Evolutionary conservation across 169 alveolate genomes (phyloP), one percentile per base, ranked within the genome.

Genomic region (Neospora caninum): DNA sequence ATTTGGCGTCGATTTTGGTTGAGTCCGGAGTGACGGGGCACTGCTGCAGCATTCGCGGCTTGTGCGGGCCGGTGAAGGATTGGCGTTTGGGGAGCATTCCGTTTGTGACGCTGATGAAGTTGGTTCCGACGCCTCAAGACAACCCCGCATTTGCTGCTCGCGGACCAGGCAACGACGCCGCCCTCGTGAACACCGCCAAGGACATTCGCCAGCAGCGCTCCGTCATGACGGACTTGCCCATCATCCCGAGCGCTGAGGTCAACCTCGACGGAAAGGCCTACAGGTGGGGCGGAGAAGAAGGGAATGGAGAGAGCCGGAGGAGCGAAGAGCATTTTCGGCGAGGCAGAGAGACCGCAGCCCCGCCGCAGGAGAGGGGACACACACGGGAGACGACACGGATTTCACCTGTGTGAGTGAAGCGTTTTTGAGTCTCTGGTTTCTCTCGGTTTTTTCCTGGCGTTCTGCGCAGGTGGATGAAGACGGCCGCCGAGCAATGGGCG

Each of bases 51-150:
- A 98, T 99, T 54, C 97, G 99, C 94, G 99, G 99, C 34, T 94
- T 98, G 49, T 98, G 99, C 83, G 98, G 98, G 6, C 96, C 97
- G 36, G 98, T 98, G 6, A 94, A 97, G 36, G 98, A 98, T 80
- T 99, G 99, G 99, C 97, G 98, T 95, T 93, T 99, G 95, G 99
- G 98, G 80, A 99, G 99, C 31, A 97, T 98, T 88, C 99, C 99
- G 22, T 96, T 98, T 88, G 97, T 97, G 53, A 95, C 98, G 41
- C 94, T 98, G 93, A 97, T 98, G 98, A 96, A 94, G 92, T 96
- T 98, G 54, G 97, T 97, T 49, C 98, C 98, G 27, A 94, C 95
- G 87, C 91, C 91, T 42, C 92, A 94, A 93, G 93, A 96, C 53
- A 91, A 91, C 43, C 78, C 96, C 22, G 86, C 96, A 36, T 80